These are phyloP conservation scores for Lathyrus tuberosus DNA, from an alignment of 306 rosid species.

Conservation along the genomic window DNA sequence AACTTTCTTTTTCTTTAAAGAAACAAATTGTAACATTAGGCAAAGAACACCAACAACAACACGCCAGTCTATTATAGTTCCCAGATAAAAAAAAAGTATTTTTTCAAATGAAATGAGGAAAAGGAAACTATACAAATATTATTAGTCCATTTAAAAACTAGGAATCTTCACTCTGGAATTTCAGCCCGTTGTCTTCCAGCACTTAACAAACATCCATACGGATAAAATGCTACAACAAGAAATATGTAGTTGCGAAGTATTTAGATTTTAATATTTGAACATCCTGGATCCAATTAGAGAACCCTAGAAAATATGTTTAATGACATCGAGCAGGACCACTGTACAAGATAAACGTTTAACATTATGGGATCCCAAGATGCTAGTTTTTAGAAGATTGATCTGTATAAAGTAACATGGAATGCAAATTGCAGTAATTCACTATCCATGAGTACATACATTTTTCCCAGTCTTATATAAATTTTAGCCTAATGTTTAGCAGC, in stretches of 20 bases:
- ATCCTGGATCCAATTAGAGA: conserved; percentile 22
- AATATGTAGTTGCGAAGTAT: conserved; percentile 30
- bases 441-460: conserved; percentile 17
- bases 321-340: conserved; percentile 4
- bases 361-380: neutral
- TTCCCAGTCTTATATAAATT: conserved; percentile 1
- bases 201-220: conserved; percentile 12
- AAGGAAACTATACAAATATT: conserved; percentile 21
- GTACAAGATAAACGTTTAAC: conserved; percentile 1
- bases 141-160: conserved; percentile 21
- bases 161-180: conserved; percentile 17
- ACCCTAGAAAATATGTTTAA: conserved; percentile 26
- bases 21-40: conserved; percentile 1
- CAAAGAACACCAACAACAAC: conserved; percentile 13
- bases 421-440: conserved; percentile 28
- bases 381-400: conserved; percentile 16
- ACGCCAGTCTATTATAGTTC: conserved; percentile 10
- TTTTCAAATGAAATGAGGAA: conserved; percentile 22
- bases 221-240: conserved; percentile 16
- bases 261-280: conserved; percentile 26
- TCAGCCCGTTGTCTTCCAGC: conserved; percentile 21
- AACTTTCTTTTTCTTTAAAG: conserved; percentile 8
- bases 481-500: neutral
- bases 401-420: neutral
- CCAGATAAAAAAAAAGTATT: neutral